Conservation (phyloP, 2,329 filamentous ascomycete species). For the Xylaria hypoxylon region DNA sequence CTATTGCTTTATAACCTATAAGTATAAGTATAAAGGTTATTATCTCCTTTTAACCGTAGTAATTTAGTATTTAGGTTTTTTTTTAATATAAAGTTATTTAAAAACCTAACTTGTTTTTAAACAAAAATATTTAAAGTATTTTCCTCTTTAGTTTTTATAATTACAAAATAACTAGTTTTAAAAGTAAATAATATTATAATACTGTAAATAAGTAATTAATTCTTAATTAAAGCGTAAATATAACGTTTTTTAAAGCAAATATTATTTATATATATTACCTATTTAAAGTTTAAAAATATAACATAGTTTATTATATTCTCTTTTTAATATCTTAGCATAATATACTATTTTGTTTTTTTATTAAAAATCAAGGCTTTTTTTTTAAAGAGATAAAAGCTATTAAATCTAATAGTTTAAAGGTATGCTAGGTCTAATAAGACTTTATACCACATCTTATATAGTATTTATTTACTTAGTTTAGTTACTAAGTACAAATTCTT, state of each 20-base stretch:
- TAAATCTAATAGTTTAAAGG: neutral
- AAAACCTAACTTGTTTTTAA: neutral
- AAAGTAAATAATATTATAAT: neutral
- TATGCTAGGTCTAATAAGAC: neutral
- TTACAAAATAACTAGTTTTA: neutral
- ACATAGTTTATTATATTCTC: neutral
- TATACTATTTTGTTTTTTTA: neutral
- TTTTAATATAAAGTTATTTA: neutral
- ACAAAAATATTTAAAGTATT: neutral
- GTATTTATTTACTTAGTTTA: neutral
- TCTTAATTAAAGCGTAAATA: neutral
- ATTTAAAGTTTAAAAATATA: neutral
- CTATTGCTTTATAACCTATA: neutral
- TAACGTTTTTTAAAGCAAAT: neutral
- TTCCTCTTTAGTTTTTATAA: neutral
- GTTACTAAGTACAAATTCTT: neutral
- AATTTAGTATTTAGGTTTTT: neutral
- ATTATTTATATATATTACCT: neutral
- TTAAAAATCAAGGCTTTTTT: neutral
- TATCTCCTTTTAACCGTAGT: neutral
- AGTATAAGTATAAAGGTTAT: neutral
- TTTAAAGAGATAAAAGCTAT: neutral
- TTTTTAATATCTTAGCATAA: neutral
- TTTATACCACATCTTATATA: neutral
- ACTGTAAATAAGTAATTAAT: neutral